Conservation (phyloP, 768 basidiomycete genomes). For the Guyanaporus albipodus region DNA sequence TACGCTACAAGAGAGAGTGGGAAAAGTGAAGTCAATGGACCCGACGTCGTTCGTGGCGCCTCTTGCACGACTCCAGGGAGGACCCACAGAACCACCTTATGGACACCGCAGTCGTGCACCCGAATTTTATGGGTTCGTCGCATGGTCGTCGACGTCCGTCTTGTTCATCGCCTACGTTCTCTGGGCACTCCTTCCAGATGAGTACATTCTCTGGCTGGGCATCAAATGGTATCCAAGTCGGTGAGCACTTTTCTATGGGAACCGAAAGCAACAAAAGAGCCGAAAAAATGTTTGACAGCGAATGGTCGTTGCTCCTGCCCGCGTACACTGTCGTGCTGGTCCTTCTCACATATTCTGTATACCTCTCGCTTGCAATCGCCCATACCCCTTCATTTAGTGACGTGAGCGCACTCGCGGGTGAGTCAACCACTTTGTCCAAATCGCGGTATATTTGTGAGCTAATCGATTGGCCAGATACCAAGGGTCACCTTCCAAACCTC, state of each 20-base stretch:
- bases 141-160: slow-evolving; percentile 73
- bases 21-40: too few species aligned
- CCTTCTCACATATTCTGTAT: slow-evolving; percentile 72
- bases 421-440: slow-evolving; percentile 16
- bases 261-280: background rate
- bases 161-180: slow-evolving; percentile 67
- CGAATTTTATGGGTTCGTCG: slow-evolving; percentile 90
- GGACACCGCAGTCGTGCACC: slow-evolving; percentile 64
- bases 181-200: slow-evolving; percentile 79
- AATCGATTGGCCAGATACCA: slow-evolving; percentile 45
- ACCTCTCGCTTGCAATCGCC: slow-evolving; percentile 70
- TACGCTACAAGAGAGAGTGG: too few species aligned
- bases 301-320: slow-evolving; percentile 83
- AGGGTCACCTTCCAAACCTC: slow-evolving; percentile 45
- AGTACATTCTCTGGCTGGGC: slow-evolving; percentile 60
- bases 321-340: slow-evolving; percentile 69
- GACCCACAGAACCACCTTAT: slow-evolving; percentile 35
- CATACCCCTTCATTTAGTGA: slow-evolving; percentile 69
- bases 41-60: slow-evolving; percentile 46
- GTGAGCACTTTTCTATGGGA: slow-evolving; percentile 36
- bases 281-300: slow-evolving; percentile 41
- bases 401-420: slow-evolving; percentile 65
- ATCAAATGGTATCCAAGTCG: slow-evolving; percentile 86
- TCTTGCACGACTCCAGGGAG: slow-evolving; percentile 42
- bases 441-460: slow-evolving; percentile 6